Conservation (phyloP, 257 asterid genomes). For the Ilex aquifolium region DNA sequence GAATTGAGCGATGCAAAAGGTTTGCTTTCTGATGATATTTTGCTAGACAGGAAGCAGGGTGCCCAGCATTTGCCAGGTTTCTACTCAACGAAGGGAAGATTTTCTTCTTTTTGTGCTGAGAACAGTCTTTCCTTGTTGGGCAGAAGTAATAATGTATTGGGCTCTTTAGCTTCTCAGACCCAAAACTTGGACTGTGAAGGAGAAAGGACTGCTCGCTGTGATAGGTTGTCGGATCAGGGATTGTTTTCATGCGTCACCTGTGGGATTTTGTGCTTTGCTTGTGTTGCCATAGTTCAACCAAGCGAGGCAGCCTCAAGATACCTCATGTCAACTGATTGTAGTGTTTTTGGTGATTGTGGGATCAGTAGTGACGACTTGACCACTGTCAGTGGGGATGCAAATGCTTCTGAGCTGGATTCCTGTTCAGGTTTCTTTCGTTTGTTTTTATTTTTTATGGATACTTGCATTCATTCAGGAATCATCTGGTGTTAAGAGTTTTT, state of each 20-base stretch:
- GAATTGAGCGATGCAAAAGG: slow-evolving; percentile 34
- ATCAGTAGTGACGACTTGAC: slow-evolving; percentile 25
- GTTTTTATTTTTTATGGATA: no score
- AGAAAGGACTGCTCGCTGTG: slow-evolving; percentile 34
- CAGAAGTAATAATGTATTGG: slow-evolving; percentile 14
- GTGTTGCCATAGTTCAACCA: slow-evolving; percentile 84
- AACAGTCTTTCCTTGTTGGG: slow-evolving; percentile 21
- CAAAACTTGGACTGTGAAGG: slow-evolving; percentile 25
- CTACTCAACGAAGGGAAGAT: slow-evolving; percentile 19
- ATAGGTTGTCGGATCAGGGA: slow-evolving; percentile 50
- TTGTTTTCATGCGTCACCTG: slow-evolving; percentile 95
- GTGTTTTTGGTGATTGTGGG: slow-evolving; percentile 42
- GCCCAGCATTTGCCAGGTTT: slow-evolving; percentile 26
- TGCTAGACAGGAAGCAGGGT: slow-evolving; percentile 30
- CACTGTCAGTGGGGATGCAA: slow-evolving; percentile 25
- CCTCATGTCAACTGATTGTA: slow-evolving; percentile 71
- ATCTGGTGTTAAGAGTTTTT: no score
- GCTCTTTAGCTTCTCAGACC: slow-evolving; percentile 23
- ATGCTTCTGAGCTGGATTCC: slow-evolving; percentile 23
- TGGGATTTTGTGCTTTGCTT: slow-evolving; percentile 91
- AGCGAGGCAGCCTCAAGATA: slow-evolving; percentile 60
- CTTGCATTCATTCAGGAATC: no score
- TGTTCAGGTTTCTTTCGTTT: slow-evolving; percentile 37
- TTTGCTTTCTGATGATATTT: slow-evolving; percentile 25
- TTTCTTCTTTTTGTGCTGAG: slow-evolving; percentile 31